Base-by-base conservation (phyloP, 345 rosid genomes). In the Trapa incisa region DNA sequence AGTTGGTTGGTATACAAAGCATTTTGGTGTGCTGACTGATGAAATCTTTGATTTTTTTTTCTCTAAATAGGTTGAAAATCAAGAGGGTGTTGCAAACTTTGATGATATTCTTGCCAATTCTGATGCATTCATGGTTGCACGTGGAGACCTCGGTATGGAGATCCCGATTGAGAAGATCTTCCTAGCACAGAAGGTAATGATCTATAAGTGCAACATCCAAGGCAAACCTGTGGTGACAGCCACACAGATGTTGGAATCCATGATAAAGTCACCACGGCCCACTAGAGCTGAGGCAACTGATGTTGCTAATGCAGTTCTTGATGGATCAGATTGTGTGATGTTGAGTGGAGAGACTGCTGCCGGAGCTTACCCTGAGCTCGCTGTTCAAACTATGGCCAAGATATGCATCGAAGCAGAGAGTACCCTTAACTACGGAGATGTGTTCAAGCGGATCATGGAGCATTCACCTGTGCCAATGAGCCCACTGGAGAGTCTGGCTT, bases 131-230 rank as follows among this genome's bases (percentile, higher is more conserved):
- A 93, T 93, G 98, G 94, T 93, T 68, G 98, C 98, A 6, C 83
- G 98, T 63, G 98, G 98, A 47, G 98, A 93, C 78, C 91, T 93
- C 1, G 98, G 98, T 47, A 93, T 93, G 98, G 98, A 93, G 74
- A 93, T 93, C 68, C 98, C 98, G 0, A 93, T 93, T 2, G 98
- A 93, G 71, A 93, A 93, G 83, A 93, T 93, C 50, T 93, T 93
- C 78, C 72, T 93, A 56, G 98, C 98, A 11, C 98, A 93, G 83
- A 93, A 93, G 68, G 96, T 90, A 35, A 93, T 93, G 98, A 83
- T 93, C 75, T 88, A 90, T 89, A 93, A 93, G 79, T 90, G 96
- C 77, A 93, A 93, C 79, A 90, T 90, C 73, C 96, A 90, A 73
- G 98, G 98, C 4, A 93, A 93, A 65, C 97, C 98, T 0, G 98